A percentile compares a stretch with the other conserved stretches of the same genome.
phyloP scores from a whole-genome alignment of 306 rosid species.

The Dalbergia cultrata region DNA sequence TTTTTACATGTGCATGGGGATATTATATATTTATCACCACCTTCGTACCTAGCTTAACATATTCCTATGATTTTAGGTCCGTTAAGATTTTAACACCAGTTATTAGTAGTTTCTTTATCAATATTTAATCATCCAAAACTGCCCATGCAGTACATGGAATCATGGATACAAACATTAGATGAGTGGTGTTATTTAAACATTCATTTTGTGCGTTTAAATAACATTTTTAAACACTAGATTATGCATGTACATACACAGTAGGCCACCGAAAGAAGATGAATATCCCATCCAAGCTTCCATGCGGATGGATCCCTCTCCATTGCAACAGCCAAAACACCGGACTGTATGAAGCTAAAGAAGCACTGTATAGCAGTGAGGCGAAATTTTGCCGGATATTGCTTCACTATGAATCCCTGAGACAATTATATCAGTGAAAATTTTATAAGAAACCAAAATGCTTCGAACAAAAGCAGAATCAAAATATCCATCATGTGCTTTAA shows the following conservation, averaged over 20 bases:
- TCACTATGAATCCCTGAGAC: slow-evolving; percentile 68
- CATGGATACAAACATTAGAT: no score
- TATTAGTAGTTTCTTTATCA: not conserved
- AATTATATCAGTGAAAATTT: not conserved
- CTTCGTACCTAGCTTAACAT: not conserved
- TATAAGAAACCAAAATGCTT: not conserved
- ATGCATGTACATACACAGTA: slow-evolving; percentile 72
- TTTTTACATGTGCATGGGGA: not conserved
- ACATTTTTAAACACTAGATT: not conserved
- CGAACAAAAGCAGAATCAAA: not conserved
- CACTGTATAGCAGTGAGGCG: slow-evolving; percentile 81
- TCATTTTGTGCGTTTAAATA: no score
- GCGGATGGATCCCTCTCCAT: slow-evolving; percentile 73
- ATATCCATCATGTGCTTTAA: not conserved
- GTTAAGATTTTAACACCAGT: not conserved
- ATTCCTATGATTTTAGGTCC: not conserved
- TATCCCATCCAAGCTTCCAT: slow-evolving; percentile 94
- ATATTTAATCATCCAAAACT: no score
- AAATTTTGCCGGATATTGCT: slow-evolving; percentile 85
- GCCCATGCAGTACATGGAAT: no score
- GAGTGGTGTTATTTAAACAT: no score
- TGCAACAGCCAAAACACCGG: slow-evolving; percentile 66
- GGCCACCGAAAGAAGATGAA: slow-evolving; percentile 81
- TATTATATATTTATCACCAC: not conserved
- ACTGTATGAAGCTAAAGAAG: slow-evolving; percentile 72